Evolutionary conservation across 768 basidiomycete genomes (phyloP).

Genomic region (Rubroboletus satanas): DNA sequence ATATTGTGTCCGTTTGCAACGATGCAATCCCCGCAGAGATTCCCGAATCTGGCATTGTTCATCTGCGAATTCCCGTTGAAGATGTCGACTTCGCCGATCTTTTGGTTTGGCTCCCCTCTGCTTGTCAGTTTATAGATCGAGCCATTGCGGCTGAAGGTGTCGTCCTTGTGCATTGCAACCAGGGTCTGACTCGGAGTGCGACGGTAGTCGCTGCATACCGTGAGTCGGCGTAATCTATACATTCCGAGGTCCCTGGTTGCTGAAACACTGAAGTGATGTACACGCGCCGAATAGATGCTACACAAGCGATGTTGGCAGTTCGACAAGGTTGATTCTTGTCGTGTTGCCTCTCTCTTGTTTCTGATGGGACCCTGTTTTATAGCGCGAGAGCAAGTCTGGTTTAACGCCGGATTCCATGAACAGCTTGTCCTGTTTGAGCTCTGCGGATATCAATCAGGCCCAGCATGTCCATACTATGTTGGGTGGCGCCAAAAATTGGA

Average conservation of each 20-base stretch:
- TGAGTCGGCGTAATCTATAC: slow-evolving; percentile 34
- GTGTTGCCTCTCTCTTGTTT: neutral
- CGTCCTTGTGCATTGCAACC: slow-evolving; percentile 64
- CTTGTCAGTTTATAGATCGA: slow-evolving; percentile 63
- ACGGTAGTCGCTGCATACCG: slow-evolving; percentile 75
- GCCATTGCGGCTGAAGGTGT: slow-evolving; percentile 56
- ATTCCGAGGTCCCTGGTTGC: slow-evolving; percentile 2
- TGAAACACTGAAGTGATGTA: slow-evolving; percentile 55
- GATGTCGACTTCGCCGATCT: slow-evolving; percentile 70
- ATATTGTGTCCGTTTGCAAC: slow-evolving; percentile 72
- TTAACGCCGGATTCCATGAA: slow-evolving; percentile 74
- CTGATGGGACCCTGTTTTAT: slow-evolving; percentile 1
- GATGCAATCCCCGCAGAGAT: slow-evolving; percentile 70
- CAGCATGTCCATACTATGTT: slow-evolving; percentile 58
- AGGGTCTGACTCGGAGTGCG: slow-evolving; percentile 64
- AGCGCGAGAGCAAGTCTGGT: slow-evolving; percentile 79
- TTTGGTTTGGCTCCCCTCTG: slow-evolving; percentile 60
- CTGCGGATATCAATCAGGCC: slow-evolving; percentile 62
- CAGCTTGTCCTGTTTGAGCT: slow-evolving; percentile 74
- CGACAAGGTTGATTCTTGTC: slow-evolving; percentile 45
- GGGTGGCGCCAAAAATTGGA: slow-evolving; percentile 61
- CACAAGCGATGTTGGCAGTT: slow-evolving; percentile 58
- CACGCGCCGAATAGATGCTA: slow-evolving; percentile 50
- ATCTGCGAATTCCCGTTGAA: slow-evolving; percentile 67
- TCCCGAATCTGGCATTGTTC: slow-evolving; percentile 63